Conservation (phyloP, 2,329 filamentous ascomycete genomes). For the Emydomyces testavorans region DNA sequence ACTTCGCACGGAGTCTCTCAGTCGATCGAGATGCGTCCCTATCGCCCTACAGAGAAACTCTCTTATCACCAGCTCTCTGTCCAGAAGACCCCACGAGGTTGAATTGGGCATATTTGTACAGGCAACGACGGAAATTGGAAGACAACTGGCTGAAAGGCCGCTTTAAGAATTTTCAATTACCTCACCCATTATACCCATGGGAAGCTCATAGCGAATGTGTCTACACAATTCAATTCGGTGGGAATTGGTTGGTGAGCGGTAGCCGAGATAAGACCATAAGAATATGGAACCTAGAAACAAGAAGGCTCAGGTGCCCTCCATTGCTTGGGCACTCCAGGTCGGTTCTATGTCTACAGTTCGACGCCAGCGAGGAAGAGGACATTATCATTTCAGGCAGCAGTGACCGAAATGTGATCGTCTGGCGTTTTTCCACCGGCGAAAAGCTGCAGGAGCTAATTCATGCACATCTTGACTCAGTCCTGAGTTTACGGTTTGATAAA, state of each 20-base stretch:
- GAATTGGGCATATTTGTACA: constrained; percentile 91
- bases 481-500: constrained; percentile 87
- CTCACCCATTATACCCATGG: constrained; percentile 64
- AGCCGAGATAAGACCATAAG: constrained; percentile 80
- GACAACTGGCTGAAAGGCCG: constrained; percentile 81
- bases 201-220: constrained; percentile 89
- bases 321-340: constrained; percentile 70
- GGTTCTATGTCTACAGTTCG: constrained; percentile 89
- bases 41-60: constrained; percentile 4
- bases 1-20: constrained; percentile 14
- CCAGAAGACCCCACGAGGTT: constrained; percentile 39
- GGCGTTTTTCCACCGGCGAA: constrained; percentile 84
- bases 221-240: constrained; percentile 83
- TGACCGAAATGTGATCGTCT: constrained; percentile 80
- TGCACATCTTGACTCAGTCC: constrained; percentile 79
- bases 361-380: constrained; percentile 75
- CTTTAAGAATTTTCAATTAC: constrained; percentile 78
- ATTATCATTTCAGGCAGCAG: constrained; percentile 92
- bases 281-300: constrained; percentile 79
- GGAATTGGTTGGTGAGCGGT: constrained; percentile 79
- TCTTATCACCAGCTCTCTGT: constrained; percentile 2
- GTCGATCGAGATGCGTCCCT: constrained; percentile 12
- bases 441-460: constrained; percentile 62
- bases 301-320: constrained; percentile 62
- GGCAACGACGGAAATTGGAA: constrained; percentile 72